Percentiles rank a stretch among this genome's conserved stretches.
phyloP scores from a whole-genome alignment of 805 yeast genomes.

The Sporopachydermia quercuum region DNA sequence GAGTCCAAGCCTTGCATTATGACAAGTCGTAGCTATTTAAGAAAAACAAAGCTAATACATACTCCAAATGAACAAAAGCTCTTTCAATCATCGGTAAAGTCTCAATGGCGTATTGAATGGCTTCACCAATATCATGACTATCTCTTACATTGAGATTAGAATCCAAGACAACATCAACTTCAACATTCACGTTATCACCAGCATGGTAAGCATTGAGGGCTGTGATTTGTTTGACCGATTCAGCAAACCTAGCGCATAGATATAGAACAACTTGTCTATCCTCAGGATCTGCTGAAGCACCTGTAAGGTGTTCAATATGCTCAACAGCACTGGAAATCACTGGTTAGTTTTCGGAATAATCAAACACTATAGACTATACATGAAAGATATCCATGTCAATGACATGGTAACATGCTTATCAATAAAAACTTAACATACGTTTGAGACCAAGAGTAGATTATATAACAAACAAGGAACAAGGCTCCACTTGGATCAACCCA shows the following conservation, averaged over 20 bases:
- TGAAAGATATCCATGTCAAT: neutral
- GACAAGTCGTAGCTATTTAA: constrained; percentile 26
- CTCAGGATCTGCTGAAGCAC: constrained; percentile 47
- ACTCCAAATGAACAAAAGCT: constrained; percentile 71
- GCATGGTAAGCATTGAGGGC: constrained; percentile 61
- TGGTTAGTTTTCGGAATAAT: neutral
- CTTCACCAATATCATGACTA: constrained; percentile 69
- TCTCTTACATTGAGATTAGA: constrained; percentile 40
- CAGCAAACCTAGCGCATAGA: constrained; percentile 54
- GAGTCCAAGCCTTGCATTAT: too few species aligned
- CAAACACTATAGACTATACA: neutral
- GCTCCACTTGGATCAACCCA: constrained; percentile 75
- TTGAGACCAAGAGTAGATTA: constrained; percentile 45
- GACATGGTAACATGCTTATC: too few species aligned
- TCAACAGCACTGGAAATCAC: constrained; percentile 33
- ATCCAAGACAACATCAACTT: constrained; percentile 55
- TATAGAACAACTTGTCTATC: constrained; percentile 57
- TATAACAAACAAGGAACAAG: constrained; percentile 40
- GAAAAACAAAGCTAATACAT: constrained; percentile 18
- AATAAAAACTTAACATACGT: constrained; percentile 22
- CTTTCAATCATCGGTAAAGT: constrained; percentile 65
- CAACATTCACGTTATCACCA: constrained; percentile 65
- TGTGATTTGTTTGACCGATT: constrained; percentile 46
- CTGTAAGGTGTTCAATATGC: constrained; percentile 62
- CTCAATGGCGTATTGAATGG: constrained; percentile 67